Percentiles rank a stretch among this genome's conserved stretches.
Evolutionary conservation across 2,329 filamentous ascomycete species (phyloP).

Genomic region (Diplodia corticola): DNA sequence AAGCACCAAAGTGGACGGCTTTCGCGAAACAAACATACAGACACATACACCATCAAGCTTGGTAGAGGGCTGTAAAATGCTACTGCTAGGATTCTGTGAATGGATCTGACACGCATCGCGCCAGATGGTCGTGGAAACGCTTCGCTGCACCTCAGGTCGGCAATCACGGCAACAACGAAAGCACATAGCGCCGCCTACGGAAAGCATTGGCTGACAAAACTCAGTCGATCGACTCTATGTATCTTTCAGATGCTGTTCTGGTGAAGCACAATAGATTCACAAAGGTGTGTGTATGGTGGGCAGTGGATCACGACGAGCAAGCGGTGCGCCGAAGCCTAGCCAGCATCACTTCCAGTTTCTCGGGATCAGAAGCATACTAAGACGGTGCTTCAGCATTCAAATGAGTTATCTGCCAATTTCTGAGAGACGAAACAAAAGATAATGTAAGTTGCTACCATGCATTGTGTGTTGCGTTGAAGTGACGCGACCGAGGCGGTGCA

Average conservation of each 20-base stretch:
- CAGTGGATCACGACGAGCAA: background rate
- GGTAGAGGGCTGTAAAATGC: accelerated
- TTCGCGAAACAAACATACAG: background rate
- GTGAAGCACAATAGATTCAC: background rate
- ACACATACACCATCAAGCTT: background rate
- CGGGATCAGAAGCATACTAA: background rate
- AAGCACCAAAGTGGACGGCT: background rate
- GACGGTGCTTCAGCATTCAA: background rate
- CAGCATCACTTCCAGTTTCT: background rate
- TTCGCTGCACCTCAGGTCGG: background rate
- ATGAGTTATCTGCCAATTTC: background rate
- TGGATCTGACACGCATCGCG: background rate
- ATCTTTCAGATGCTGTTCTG: background rate
- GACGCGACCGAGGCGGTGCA: background rate
- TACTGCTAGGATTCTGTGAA: accelerated
- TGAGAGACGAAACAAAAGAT: background rate
- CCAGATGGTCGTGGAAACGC: background rate
- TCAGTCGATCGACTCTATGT: background rate
- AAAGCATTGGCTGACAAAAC: background rate
- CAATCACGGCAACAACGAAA: background rate
- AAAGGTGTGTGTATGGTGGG: background rate
- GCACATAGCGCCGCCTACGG: background rate
- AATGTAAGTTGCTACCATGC: background rate
- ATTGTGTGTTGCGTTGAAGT: background rate
- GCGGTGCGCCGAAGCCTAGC: background rate